These are phyloP conservation scores for Cryptococcus jaspeensis DNA, from an alignment of 1,284 basidiomycete species.

Conservation along the genomic window DNA sequence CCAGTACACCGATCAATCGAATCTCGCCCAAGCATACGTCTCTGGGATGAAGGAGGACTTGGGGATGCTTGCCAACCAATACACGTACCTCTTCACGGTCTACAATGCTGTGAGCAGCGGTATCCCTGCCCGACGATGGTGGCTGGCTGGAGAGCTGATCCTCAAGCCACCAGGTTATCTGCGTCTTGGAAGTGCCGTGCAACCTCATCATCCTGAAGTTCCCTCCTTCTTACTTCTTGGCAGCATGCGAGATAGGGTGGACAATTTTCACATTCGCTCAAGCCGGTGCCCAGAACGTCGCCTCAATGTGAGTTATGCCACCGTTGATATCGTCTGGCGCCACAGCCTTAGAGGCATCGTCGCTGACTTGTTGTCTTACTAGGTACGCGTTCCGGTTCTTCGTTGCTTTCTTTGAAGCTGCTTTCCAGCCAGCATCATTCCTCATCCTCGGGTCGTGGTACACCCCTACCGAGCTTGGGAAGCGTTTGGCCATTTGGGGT, in stretches of 20 bases:
- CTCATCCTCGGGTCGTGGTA: constrained; percentile 33
- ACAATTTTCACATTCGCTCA: constrained; percentile 14
- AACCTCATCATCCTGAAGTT: constrained; percentile 15
- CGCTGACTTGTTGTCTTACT: neutral
- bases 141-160: no score
- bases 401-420: constrained; percentile 26
- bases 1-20: neutral
- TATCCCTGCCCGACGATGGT: constrained; percentile 2
- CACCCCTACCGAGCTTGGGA: constrained; percentile 25
- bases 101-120: constrained; percentile 21
- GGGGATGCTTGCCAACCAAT: constrained; percentile 29
- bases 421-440: constrained; percentile 24
- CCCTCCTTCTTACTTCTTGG: constrained; percentile 9
- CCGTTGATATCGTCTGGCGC: neutral
- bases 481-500: constrained; percentile 33
- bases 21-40: constrained; percentile 29
- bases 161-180: neutral
- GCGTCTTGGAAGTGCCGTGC: constrained; percentile 12
- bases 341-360: neutral
- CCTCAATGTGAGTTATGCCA: constrained; percentile 6
- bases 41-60: constrained; percentile 35
- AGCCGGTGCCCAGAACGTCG: constrained; percentile 11
- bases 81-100: constrained; percentile 23
- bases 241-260: constrained; percentile 16
- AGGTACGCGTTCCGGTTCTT: constrained; percentile 25